Percentiles rank a stretch among this genome's conserved stretches.
Conservation (phyloP, 73 alveolate genomes). For the Paramecium pentaurelia region DNA sequence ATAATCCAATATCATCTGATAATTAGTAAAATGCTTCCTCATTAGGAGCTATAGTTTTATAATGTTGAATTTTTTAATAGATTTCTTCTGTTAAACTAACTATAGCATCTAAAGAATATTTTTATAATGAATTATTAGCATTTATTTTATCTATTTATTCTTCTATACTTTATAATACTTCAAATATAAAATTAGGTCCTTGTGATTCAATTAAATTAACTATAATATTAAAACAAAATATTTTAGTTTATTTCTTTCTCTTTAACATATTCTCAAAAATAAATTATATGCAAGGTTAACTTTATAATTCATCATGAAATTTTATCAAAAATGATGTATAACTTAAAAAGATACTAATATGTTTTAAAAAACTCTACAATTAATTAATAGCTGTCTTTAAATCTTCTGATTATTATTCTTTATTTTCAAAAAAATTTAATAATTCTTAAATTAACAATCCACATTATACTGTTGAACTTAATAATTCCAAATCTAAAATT, state of each 20-base stretch:
- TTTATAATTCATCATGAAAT: slow-evolving; percentile 31
- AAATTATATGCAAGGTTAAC: neutral
- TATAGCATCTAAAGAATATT: slow-evolving; percentile 6
- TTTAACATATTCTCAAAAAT: slow-evolving; percentile 14
- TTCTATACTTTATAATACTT: neutral
- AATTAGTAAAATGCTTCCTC: neutral
- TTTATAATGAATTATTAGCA: neutral
- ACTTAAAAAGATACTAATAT: neutral
- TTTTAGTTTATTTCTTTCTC: slow-evolving; percentile 37
- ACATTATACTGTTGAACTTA: slow-evolving; percentile 4
- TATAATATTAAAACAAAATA: slow-evolving; percentile 23
- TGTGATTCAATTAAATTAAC: neutral
- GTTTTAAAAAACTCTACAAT: neutral
- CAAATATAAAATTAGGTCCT: slow-evolving; percentile 38
- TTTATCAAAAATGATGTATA: slow-evolving; percentile 20
- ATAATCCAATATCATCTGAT: neutral
- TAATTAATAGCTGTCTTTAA: slow-evolving; percentile 5
- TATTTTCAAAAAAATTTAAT: neutral
- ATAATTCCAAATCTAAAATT: neutral
- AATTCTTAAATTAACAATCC: slow-evolving; percentile 26
- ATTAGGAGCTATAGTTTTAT: neutral
- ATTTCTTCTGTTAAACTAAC: slow-evolving; percentile 34
- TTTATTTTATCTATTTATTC: neutral
- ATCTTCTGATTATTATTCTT: neutral
- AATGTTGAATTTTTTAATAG: slow-evolving; percentile 1